Percentiles rank a stretch among this genome's conserved stretches.
These are phyloP conservation scores for Fusarium odoratissimum DNA, from an alignment of 2,329 filamentous ascomycete genomes.

Conservation along the genomic window DNA sequence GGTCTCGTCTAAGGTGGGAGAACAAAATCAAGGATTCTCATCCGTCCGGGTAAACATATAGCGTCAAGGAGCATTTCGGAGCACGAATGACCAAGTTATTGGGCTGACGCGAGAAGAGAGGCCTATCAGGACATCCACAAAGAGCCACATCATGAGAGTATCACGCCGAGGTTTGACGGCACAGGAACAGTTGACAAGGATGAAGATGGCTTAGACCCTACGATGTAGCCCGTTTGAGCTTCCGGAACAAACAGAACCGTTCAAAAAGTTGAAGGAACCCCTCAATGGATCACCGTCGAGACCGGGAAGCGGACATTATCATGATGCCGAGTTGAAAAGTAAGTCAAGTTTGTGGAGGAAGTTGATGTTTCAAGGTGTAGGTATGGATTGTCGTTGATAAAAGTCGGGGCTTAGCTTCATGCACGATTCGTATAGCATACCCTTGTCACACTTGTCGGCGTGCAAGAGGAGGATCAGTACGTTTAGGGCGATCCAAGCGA, in stretches of 20 bases:
- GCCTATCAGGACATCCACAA: not conserved
- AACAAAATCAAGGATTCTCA: not conserved
- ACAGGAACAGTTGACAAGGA: conserved; percentile 6
- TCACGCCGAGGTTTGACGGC: not conserved
- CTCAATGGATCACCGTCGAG: not conserved
- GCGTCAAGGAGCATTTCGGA: not conserved
- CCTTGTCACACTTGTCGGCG: conserved; percentile 3
- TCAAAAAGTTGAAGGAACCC: not conserved
- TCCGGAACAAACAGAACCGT: not conserved
- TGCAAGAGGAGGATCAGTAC: not conserved
- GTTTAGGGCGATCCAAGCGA: conserved; percentile 19
- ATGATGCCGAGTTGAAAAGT: conserved; percentile 17
- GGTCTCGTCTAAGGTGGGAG: conserved; percentile 21
- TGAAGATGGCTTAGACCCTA: not conserved
- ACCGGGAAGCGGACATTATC: conserved; percentile 8
- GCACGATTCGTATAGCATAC: conserved; percentile 46
- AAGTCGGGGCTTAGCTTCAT: conserved; percentile 41
- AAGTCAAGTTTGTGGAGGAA: not conserved
- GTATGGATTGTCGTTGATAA: conserved; percentile 17
- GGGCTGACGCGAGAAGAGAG: not conserved
- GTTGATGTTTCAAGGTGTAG: conserved; percentile 14
- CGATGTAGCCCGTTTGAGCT: not conserved
- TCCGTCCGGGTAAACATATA: not conserved
- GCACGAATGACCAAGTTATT: not conserved
- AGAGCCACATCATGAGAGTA: not conserved